These are phyloP conservation scores for Sutorius eximius DNA, from an alignment of 1,284 basidiomycete genomes.

Conservation along the genomic window DNA sequence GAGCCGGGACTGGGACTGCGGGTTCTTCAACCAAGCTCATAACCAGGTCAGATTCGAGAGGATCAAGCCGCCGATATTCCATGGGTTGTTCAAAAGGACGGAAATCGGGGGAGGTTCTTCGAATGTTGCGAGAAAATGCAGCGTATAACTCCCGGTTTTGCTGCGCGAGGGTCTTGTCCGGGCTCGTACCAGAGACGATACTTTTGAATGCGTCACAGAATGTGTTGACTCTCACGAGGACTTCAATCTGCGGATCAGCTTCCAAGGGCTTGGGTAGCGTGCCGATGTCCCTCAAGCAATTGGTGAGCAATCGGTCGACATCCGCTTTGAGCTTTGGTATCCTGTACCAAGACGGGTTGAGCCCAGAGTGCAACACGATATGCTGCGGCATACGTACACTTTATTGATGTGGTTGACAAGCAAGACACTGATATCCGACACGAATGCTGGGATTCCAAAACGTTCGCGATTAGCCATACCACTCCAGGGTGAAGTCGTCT, in stretches of 20 bases:
- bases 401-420: constrained; percentile 51
- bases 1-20: constrained; percentile 17
- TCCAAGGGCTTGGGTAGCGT: constrained; percentile 43
- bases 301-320: constrained; percentile 40
- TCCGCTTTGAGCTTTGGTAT: constrained; percentile 41
- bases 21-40: background rate
- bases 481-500: constrained; percentile 51
- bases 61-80: constrained; percentile 5
- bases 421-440: constrained; percentile 51
- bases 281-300: constrained; percentile 38
- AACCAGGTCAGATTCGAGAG: constrained; percentile 4
- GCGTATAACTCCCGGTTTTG: constrained; percentile 36
- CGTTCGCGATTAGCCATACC: constrained; percentile 41
- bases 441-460: constrained; percentile 59
- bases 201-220: constrained; percentile 44
- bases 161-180: constrained; percentile 39
- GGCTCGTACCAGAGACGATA: constrained; percentile 38
- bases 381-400: constrained; percentile 41
- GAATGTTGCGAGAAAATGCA: constrained; percentile 38
- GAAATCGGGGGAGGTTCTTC: constrained; percentile 44
- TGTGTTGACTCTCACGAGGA: constrained; percentile 45
- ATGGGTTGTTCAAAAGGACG: constrained; percentile 27
- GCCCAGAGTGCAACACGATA: background rate
- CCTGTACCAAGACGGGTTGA: constrained; percentile 34
- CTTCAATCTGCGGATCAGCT: constrained; percentile 45